A percentile compares a stretch with the other conserved stretches of the same genome.
phyloP scores from a whole-genome alignment of 768 basidiomycete genomes.

The Termitomyces sp. region DNA sequence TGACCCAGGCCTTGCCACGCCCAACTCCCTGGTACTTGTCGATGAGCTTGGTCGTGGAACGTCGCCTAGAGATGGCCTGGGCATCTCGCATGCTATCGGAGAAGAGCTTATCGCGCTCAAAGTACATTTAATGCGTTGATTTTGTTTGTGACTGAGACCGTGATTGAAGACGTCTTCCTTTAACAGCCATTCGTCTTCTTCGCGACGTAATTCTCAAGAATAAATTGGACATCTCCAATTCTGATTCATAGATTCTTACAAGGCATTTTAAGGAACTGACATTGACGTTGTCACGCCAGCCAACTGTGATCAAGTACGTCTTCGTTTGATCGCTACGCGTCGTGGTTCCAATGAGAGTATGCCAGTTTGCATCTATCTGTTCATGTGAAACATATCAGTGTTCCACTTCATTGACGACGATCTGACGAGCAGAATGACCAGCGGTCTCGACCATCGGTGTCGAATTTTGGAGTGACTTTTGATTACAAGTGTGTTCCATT shows the following conservation, averaged over 20 bases:
- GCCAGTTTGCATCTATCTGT: conserved; percentile 77
- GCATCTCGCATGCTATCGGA: conserved; percentile 79
- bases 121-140: conserved; percentile 32
- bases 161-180: neutral
- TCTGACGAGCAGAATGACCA: conserved; percentile 18
- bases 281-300: conserved; percentile 67
- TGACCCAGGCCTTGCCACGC: conserved; percentile 57
- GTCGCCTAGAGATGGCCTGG: conserved; percentile 73
- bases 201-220: conserved; percentile 55
- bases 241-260: neutral
- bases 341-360: neutral
- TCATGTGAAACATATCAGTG: conserved; percentile 38
- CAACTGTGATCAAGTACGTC: conserved; percentile 71
- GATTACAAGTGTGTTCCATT: conserved; percentile 58
- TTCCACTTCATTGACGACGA: neutral
- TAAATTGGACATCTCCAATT: neutral
- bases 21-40: conserved; percentile 71
- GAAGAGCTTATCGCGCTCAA: conserved; percentile 70
- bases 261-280: conserved; percentile 82
- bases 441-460: conserved; percentile 47
- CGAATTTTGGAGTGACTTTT: conserved; percentile 66
- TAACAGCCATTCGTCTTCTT: conserved; percentile 82
- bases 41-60: conserved; percentile 96
- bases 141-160: neutral
- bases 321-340: neutral